Conservation (phyloP, 2,329 filamentous ascomycete species). For the Penicillium griseofulvum region DNA sequence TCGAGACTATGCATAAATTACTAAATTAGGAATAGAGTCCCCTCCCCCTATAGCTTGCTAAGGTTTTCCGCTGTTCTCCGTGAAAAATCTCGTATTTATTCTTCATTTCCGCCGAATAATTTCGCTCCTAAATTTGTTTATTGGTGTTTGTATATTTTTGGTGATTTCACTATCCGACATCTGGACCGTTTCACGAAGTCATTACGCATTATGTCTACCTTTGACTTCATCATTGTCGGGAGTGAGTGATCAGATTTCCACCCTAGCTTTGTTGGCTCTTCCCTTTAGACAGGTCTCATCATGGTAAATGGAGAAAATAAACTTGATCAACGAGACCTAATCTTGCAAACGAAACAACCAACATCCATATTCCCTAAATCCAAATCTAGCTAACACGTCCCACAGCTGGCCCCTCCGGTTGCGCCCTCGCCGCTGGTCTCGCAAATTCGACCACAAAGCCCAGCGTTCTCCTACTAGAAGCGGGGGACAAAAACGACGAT, state of each 20-base stretch:
- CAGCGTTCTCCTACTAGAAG: constrained; percentile 58
- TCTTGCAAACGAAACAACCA: neutral
- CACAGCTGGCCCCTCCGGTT: constrained; percentile 53
- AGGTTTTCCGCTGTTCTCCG: neutral
- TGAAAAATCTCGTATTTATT: neutral
- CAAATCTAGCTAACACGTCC: neutral
- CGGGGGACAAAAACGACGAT: constrained; percentile 52
- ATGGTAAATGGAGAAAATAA: neutral
- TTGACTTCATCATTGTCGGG: constrained; percentile 18
- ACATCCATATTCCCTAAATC: neutral
- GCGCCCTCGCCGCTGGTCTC: constrained; percentile 53
- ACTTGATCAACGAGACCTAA: neutral
- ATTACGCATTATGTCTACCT: constrained; percentile 11
- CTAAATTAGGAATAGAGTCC: neutral
- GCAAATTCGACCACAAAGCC: constrained; percentile 49
- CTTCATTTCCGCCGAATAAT: neutral
- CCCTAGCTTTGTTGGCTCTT: neutral
- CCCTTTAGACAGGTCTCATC: neutral
- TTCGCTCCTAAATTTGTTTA: neutral
- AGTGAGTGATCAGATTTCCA: constrained; percentile 9
- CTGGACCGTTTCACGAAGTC: neutral
- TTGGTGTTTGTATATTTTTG: neutral
- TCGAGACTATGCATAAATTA: neutral
- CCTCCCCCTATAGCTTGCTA: neutral
- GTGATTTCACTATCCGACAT: neutral